phyloP scores from a whole-genome alignment of 1,284 basidiomycete species.

The Lignosus rhinocerotis region DNA sequence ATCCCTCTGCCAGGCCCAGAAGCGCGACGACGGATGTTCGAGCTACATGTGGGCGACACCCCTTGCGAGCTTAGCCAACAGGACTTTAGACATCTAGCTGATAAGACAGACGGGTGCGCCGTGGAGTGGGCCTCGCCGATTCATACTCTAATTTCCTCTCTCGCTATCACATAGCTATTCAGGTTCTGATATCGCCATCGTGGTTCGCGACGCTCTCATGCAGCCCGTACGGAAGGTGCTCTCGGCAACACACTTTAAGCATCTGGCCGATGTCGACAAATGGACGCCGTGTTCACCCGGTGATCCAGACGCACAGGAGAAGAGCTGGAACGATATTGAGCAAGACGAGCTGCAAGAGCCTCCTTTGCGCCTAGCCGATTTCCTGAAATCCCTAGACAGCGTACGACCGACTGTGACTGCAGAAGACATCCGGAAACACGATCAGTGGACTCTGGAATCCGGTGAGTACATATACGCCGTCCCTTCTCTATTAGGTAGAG shows the following conservation, averaged over 20 bases:
- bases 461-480: constrained; percentile 38
- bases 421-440: constrained; percentile 88
- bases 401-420: constrained; percentile 90
- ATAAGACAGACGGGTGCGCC: constrained; percentile 82
- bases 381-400: constrained; percentile 80
- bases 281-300: constrained; percentile 95
- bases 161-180: constrained; percentile 66
- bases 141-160: background rate
- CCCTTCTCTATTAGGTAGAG: constrained; percentile 2
- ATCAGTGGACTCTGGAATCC: constrained; percentile 90
- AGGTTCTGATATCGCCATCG: constrained; percentile 93
- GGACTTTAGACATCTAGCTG: constrained; percentile 84
- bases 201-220: constrained; percentile 98
- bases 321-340: constrained; percentile 88
- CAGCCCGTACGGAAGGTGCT: constrained; percentile 97
- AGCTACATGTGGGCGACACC: constrained; percentile 93
- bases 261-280: constrained; percentile 45
- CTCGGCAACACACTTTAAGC: constrained; percentile 94
- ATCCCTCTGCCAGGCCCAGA: constrained; percentile 95
- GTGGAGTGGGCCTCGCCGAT: too few relatives aligned
- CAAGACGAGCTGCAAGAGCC: constrained; percentile 92
- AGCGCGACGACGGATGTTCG: constrained; percentile 95
- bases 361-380: constrained; percentile 77
- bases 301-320: constrained; percentile 84
- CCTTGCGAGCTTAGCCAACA: constrained; percentile 81